A percentile compares a stretch with the other conserved stretches of the same genome.
These are phyloP conservation scores for Candida easanensis DNA, from an alignment of 805 yeast species.

Conservation along the genomic window DNA sequence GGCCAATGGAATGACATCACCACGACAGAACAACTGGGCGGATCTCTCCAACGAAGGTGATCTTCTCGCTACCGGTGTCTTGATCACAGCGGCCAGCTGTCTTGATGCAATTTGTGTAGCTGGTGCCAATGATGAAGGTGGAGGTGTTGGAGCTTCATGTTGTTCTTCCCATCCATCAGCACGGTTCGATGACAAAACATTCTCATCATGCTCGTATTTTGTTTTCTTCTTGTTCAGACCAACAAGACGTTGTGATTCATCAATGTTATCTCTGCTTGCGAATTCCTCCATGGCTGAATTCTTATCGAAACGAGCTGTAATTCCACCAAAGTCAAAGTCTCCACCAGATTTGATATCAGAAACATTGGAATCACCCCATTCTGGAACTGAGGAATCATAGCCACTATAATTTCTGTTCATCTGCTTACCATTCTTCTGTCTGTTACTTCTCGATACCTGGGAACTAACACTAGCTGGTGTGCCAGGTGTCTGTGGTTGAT, in stretches of 20 bases:
- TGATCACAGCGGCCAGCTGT: constrained; percentile 8
- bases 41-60: constrained; percentile 14
- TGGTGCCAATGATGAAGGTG: constrained; percentile 1
- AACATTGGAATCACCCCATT: constrained; percentile 50
- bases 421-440: constrained; percentile 5
- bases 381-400: constrained; percentile 18
- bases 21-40: constrained; percentile 8
- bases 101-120: constrained; percentile 11
- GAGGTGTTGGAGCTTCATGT: neutral
- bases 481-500: constrained; percentile 4
- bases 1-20: constrained; percentile 51
- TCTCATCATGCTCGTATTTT: constrained; percentile 69
- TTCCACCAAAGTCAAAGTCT: constrained; percentile 86
- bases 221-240: constrained; percentile 59
- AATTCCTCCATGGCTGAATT: constrained; percentile 75
- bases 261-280: constrained; percentile 57
- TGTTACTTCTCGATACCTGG: constrained; percentile 13
- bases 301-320: constrained; percentile 80
- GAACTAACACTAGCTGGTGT: constrained; percentile 7
- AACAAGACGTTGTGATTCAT: constrained; percentile 63
- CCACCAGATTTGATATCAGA: constrained; percentile 43
- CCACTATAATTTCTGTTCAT: neutral
- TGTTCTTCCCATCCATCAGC: constrained; percentile 19
- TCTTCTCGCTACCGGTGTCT: constrained; percentile 6
- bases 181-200: constrained; percentile 41